Evolutionary conservation across 176 grass and related monocot genomes (phyloP).

Genomic region (Melocanna baccifera): DNA sequence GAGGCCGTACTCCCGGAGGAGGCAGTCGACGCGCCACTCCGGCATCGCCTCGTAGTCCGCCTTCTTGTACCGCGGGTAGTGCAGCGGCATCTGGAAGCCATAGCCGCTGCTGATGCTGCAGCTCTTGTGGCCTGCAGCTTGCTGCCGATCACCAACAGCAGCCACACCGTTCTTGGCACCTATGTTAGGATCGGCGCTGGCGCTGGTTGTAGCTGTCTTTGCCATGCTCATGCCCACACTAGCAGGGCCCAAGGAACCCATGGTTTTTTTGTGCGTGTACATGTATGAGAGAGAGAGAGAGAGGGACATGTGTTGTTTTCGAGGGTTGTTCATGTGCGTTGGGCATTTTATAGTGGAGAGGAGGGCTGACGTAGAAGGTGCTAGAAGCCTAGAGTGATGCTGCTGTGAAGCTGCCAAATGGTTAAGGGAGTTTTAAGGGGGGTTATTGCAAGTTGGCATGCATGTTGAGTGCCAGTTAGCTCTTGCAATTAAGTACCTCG

Average conservation of each 20-base stretch:
- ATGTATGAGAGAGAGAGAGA: not conserved
- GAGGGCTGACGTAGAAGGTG: not conserved
- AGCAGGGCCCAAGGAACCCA: slow-evolving; percentile 22
- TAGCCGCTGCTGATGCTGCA: not conserved
- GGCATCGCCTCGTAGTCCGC: slow-evolving; percentile 85
- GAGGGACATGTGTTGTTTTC: not conserved
- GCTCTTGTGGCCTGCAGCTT: not conserved
- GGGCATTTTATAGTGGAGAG: slow-evolving; percentile 3
- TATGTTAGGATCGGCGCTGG: not conserved
- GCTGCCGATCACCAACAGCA: not conserved
- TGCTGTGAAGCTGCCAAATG: not conserved
- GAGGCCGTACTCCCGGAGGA: slow-evolving; percentile 63
- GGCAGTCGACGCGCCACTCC: slow-evolving; percentile 70
- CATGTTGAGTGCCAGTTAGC: not conserved
- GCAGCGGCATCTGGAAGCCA: slow-evolving; percentile 63
- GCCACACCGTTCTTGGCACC: not conserved
- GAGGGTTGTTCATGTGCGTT: not conserved
- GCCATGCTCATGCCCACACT: slow-evolving; percentile 19
- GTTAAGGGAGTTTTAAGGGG: not conserved
- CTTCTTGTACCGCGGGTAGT: slow-evolving; percentile 68
- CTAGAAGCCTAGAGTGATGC: not conserved
- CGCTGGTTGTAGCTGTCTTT: not conserved
- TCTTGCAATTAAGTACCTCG: not conserved
- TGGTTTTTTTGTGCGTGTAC: not conserved
- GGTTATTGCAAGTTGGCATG: not conserved